Percentiles rank a stretch among this genome's conserved stretches.
phyloP scores from a whole-genome alignment of 768 basidiomycete genomes.

The Hericium erinaceus region DNA sequence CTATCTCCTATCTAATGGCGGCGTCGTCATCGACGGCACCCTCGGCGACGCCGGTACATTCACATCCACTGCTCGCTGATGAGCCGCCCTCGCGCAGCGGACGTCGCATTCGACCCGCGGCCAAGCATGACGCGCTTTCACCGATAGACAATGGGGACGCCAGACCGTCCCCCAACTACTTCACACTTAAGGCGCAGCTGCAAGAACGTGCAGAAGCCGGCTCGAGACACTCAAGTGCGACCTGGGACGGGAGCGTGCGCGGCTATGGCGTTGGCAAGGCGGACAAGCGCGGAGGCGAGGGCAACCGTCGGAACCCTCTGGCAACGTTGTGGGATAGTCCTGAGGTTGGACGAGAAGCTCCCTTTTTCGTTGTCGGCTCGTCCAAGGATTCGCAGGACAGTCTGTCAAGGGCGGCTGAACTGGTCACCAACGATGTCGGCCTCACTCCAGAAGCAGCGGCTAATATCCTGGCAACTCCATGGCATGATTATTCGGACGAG shows the following conservation, averaged over 20 bases:
- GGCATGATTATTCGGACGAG: slow-evolving; percentile 75
- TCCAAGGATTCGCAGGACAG: slow-evolving; percentile 13
- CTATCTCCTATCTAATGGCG: not conserved
- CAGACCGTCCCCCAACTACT: slow-evolving; percentile 42
- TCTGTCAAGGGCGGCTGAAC: not conserved
- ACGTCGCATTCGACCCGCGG: slow-evolving; percentile 36
- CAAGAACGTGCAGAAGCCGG: slow-evolving; percentile 32
- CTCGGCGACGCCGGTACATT: slow-evolving; percentile 45
- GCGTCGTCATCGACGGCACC: slow-evolving; percentile 20
- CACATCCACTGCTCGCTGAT: slow-evolving; percentile 64
- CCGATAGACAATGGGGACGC: slow-evolving; percentile 8
- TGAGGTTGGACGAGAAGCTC: not conserved
- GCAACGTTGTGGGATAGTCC: slow-evolving; percentile 13
- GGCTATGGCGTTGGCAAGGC: slow-evolving; percentile 30
- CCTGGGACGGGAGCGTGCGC: slow-evolving; percentile 49
- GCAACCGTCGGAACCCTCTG: slow-evolving; percentile 18
- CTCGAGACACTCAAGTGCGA: slow-evolving; percentile 18
- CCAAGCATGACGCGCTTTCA: slow-evolving; percentile 20
- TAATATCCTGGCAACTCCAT: slow-evolving; percentile 55
- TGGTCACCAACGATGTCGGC: slow-evolving; percentile 5
- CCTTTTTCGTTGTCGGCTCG: slow-evolving; percentile 12
- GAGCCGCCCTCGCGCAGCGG: slow-evolving; percentile 30
- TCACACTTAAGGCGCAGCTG: slow-evolving; percentile 51
- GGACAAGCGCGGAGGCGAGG: slow-evolving; percentile 21
- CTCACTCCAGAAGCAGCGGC: slow-evolving; percentile 19